Conservation (phyloP, 495 filamentous ascomycete genomes). For the Neurospora sp. region DNA sequence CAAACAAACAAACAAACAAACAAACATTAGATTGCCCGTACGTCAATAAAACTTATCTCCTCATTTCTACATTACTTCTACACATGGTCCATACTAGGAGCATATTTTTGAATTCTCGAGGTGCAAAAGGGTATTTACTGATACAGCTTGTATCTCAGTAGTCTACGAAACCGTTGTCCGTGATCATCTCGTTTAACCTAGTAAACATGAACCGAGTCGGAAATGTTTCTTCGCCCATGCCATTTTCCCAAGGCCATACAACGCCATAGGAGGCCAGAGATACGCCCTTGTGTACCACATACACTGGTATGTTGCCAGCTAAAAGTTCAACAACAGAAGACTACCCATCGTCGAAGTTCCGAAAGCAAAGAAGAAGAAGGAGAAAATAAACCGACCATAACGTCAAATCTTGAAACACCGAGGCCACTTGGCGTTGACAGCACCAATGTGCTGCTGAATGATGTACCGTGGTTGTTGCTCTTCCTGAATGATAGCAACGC, state of each 20-base stretch:
- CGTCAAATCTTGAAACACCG: not conserved
- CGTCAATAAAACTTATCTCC: not conserved
- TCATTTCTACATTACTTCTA: not conserved
- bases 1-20: no score
- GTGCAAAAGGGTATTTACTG: not conserved
- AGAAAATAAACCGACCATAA: not conserved
- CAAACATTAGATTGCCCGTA: not conserved
- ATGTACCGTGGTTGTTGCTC: accelerated
- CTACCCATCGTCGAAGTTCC: not conserved
- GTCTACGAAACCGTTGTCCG: not conserved
- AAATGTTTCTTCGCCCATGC: not conserved
- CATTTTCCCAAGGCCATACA: not conserved
- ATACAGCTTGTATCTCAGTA: not conserved
- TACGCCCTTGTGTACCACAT: not conserved
- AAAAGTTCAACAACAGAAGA: not conserved
- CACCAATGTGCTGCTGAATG: not conserved
- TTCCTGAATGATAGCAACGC: not conserved
- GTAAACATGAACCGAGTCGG: not conserved
- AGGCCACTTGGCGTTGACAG: not conserved
- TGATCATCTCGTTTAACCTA: not conserved
- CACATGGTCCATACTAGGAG: not conserved
- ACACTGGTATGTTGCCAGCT: not conserved
- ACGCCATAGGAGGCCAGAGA: not conserved
- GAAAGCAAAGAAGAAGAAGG: no score
- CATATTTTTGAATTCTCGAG: not conserved